Base-by-base conservation (phyloP, 2,329 filamentous ascomycete genomes). In the Lecanoromycetidae sp. region DNA sequence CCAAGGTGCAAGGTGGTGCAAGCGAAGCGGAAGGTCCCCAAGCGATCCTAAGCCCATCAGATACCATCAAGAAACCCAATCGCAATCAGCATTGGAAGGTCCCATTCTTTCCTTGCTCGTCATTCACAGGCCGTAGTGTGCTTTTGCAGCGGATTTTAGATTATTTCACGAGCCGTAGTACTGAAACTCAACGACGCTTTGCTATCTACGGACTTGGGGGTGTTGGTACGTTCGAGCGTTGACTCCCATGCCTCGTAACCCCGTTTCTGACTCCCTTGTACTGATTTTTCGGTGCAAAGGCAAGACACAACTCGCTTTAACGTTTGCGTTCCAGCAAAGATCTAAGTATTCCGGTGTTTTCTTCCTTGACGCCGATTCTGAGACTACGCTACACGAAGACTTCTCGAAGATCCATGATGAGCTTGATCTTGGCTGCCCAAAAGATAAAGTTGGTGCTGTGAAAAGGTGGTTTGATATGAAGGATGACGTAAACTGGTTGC, bases 261-360 rank as follows among this genome's bases (percentile, higher is more conserved):
- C n/a, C n/a, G n/a, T 37, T 37, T 19, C 5, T 37, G n/a, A 19
- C 35, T 13, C 13, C 15, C n/a, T 37, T n/a, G 12, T 23, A 12
- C 35, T 19, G 22, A 37, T 37, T 3, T 12, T 13, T n/a, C 25
- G 22, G 17, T 15, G n/a, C 23, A 40, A 35, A 30, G 35, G 44
- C n/a, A 47, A 47, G 35, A 47, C 44, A 40, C 44, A 47, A 19
- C 23, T 34, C n/a, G 44, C 44, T 40, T 41, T 47, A 19, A 39
- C n/a, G 29, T 47, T 47, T 33, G 44, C 44, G 25, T 32, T 41
- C 36, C 44, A 34, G 26, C 12, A 47, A 19, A 30, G 44, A 10
- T 41, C 22, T 19, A 29, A 34, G 36, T 47, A 47, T 22, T 45
- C 35, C 10, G 44, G 44, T 29, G 35, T 47, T 22, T 30, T 47